A percentile compares a stretch with the other conserved stretches of the same genome.
phyloP scores from a whole-genome alignment of 2,329 filamentous ascomycete species.

The Fusarium sp. region DNA sequence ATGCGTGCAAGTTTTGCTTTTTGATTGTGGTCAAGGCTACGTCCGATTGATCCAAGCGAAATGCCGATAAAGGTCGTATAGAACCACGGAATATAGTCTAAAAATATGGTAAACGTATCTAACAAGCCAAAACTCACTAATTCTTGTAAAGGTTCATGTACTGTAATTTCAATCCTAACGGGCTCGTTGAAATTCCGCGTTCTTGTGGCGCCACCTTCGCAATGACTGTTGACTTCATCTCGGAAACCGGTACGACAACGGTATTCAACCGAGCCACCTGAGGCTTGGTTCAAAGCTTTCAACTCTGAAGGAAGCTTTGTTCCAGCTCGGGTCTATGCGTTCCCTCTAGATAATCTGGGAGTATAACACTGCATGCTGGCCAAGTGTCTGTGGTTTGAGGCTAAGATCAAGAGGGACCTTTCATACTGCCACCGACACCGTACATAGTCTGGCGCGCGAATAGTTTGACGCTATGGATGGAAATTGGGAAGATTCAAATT shows the following conservation, averaged over 20 bases:
- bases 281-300: slow-evolving; percentile 26
- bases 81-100: not conserved
- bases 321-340: slow-evolving; percentile 31
- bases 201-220: not conserved
- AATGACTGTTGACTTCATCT: not conserved
- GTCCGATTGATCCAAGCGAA: not conserved
- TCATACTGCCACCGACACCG: slow-evolving; percentile 31
- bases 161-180: not conserved
- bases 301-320: slow-evolving; percentile 25
- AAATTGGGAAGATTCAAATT: slow-evolving; percentile 30
- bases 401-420: slow-evolving; percentile 43
- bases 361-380: slow-evolving; percentile 26
- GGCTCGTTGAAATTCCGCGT: not conserved
- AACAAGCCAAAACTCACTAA: not conserved
- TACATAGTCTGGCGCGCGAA: slow-evolving; percentile 23
- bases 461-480: slow-evolving; percentile 36
- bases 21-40: not conserved
- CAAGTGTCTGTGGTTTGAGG: slow-evolving; percentile 33
- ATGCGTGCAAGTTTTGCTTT: slow-evolving; percentile 22
- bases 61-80: not conserved
- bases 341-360: slow-evolving; percentile 29
- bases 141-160: not conserved
- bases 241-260: slow-evolving; percentile 11
- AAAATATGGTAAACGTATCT: not conserved
- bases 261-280: slow-evolving; percentile 28